Conservation (phyloP, 805 yeast species). For the Saturnispora halmiae region DNA sequence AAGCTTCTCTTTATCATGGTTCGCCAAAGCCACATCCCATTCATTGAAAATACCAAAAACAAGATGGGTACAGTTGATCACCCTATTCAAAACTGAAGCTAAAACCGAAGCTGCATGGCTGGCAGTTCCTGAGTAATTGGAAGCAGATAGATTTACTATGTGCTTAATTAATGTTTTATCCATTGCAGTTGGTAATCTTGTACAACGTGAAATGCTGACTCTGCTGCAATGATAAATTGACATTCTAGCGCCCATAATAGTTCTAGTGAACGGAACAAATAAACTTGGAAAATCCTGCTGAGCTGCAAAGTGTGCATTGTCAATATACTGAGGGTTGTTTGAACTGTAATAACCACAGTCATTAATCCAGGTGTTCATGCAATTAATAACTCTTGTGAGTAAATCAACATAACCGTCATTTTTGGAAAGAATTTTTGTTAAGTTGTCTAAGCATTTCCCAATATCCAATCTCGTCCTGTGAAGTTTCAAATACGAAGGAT, state of each 20-base stretch:
- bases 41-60: conserved; percentile 41
- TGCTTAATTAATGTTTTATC: conserved; percentile 60
- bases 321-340: conserved; percentile 23
- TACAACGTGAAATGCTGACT: conserved; percentile 59
- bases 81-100: conserved; percentile 57
- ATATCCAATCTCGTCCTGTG: conserved; percentile 54
- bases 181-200: conserved; percentile 56
- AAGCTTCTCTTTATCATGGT: conserved; percentile 43
- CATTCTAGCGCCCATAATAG: conserved; percentile 65
- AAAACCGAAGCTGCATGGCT: conserved; percentile 60
- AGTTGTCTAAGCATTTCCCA: conserved; percentile 45
- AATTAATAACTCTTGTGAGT: conserved; percentile 52
- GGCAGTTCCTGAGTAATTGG: conserved; percentile 63
- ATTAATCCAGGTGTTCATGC: conserved; percentile 54
- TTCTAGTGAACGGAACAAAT: conserved; percentile 66
- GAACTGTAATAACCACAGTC: conserved; percentile 25
- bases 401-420: conserved; percentile 57
- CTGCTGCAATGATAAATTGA: conserved; percentile 70
- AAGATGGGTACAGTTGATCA: conserved; percentile 45
- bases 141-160: conserved; percentile 52
- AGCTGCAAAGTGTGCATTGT: conserved; percentile 31
- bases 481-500: conserved; percentile 39
- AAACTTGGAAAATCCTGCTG: conserved; percentile 57
- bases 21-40: conserved; percentile 36
- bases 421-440: conserved; percentile 38